A percentile compares a stretch with the other conserved stretches of the same genome.
Conservation (phyloP, 2,329 filamentous ascomycete species). For the Fusarium marasasianum region DNA sequence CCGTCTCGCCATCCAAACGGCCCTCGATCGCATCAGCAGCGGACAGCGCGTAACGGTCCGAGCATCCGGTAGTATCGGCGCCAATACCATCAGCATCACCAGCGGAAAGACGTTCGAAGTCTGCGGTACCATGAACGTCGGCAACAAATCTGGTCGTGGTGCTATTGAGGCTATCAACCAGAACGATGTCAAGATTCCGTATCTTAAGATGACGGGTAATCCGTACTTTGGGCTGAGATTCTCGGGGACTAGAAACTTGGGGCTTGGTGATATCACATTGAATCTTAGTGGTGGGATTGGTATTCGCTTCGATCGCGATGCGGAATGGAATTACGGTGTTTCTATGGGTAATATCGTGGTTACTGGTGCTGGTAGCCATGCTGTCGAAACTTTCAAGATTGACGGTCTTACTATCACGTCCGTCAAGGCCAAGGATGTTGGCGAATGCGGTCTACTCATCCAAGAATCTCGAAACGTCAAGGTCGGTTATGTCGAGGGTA, state of each 20-base stretch:
- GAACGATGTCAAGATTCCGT: conserved; percentile 61
- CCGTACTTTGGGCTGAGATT: conserved; percentile 67
- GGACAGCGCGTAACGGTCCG: conserved; percentile 64
- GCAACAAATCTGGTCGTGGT: conserved; percentile 54
- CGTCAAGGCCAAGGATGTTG: conserved; percentile 63
- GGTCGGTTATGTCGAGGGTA: conserved; percentile 64
- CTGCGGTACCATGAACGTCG: conserved; percentile 64
- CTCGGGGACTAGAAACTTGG: conserved; percentile 59
- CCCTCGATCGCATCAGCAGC: conserved; percentile 59
- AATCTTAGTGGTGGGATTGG: conserved; percentile 63
- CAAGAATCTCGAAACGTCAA: conserved; percentile 62
- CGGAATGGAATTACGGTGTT: conserved; percentile 61
- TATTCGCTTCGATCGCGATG: conserved; percentile 67
- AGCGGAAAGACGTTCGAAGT: conserved; percentile 67
- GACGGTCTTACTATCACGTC: conserved; percentile 60
- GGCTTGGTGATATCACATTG: conserved; percentile 63
- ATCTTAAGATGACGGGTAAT: conserved; percentile 65
- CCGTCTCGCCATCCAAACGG: conserved; percentile 62
- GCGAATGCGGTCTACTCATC: conserved; percentile 65
- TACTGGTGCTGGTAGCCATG: conserved; percentile 63
- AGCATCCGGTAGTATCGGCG: conserved; percentile 64
- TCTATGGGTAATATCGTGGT: conserved; percentile 62
- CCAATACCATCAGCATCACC: conserved; percentile 59
- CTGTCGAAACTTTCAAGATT: conserved; percentile 69
- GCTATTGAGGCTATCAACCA: conserved; percentile 63